Base-by-base conservation (phyloP, 2,329 filamentous ascomycete species). In the Alternaria triticina region DNA sequence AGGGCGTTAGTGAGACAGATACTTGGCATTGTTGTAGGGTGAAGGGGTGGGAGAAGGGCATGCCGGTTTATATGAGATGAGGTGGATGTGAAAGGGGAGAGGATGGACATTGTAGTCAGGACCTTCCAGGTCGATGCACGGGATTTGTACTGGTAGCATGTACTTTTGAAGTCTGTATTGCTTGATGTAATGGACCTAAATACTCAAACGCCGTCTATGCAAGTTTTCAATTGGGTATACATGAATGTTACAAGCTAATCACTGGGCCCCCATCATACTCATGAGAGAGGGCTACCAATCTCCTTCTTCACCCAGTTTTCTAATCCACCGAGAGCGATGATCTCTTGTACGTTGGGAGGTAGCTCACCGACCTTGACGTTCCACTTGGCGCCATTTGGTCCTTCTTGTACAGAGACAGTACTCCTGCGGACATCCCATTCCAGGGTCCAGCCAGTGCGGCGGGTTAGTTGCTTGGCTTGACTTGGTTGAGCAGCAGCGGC, bases 231-330 rank as follows among this genome's bases (percentile, higher is more conserved):
- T 44, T 54, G 60, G 60, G 60, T 62, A 62, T 62, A 62, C 43
- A 54, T 13, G 43, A 59, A 51, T 30, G 49, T 54, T 54, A 62
- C 60, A 59, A 20, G 44, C 20, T 52, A 25, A 23, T 28, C 33
- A 17, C 22, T 25, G 8, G 6, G 36, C 43, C 46, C 44, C n/a
- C 7, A 3, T 49, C 28, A 15, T 25, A n/a, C 25, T 62, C 25
- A 62, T 11, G 60, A 62, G 46, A 51, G 66, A 59, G 74, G 74
- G 30, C 72, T 74, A 3, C 77, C 79, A 73, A 94, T 91, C 77
- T 91, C 85, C 60, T 86, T 84, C 85, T 91, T 91, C 10, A 96
- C 91, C 93, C 93, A 96, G 67, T 89, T 90, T 84, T 94, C 92
- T 64, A 96, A 76, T 0, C 93, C 93, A 3, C 92, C 92, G 54